Conservation (phyloP, 331 rosid genomes). For the Saraca asoca region DNA sequence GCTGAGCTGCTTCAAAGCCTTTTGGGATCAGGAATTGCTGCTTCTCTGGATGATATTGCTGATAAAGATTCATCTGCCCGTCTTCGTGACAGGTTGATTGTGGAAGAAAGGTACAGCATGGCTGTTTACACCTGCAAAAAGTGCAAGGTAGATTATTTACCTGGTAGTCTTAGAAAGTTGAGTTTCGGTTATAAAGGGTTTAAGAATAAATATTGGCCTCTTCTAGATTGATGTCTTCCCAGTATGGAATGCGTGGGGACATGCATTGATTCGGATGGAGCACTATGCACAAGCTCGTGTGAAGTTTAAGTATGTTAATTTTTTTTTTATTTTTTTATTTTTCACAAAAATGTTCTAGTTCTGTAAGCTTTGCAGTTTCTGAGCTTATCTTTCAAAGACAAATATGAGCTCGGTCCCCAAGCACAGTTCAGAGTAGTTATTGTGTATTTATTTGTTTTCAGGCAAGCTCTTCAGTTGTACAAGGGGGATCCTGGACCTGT, state of each 20-base stretch:
- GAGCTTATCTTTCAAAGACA: constrained; percentile 6
- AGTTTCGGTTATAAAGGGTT: constrained; percentile 34
- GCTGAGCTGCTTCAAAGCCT: constrained; percentile 98
- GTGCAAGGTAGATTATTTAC: constrained; percentile 72
- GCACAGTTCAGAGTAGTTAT: constrained; percentile 1
- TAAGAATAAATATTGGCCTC: constrained; percentile 32
- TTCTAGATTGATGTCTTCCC: constrained; percentile 94
- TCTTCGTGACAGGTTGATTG: constrained; percentile 92
- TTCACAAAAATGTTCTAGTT: neutral
- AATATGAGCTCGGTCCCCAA: constrained; percentile 15
- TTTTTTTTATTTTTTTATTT: constrained; percentile 7
- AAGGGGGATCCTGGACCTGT: constrained; percentile 83
- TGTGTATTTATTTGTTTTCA: constrained; percentile 46
- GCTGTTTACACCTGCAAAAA: constrained; percentile 95
- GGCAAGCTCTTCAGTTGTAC: constrained; percentile 96
- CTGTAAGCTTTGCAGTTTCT: constrained; percentile 7
- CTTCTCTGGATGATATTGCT: constrained; percentile 92
- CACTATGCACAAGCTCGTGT: constrained; percentile 97
- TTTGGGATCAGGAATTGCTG: constrained; percentile 95
- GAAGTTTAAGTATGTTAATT: constrained; percentile 78
- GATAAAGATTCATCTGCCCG: constrained; percentile 84
- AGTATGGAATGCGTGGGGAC: constrained; percentile 99
- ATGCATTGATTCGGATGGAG: constrained; percentile 96
- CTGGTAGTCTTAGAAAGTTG: constrained; percentile 27
- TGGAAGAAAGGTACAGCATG: constrained; percentile 94